Conservation (phyloP, 2,329 filamentous ascomycete species). For the Clarireedia paspali region DNA sequence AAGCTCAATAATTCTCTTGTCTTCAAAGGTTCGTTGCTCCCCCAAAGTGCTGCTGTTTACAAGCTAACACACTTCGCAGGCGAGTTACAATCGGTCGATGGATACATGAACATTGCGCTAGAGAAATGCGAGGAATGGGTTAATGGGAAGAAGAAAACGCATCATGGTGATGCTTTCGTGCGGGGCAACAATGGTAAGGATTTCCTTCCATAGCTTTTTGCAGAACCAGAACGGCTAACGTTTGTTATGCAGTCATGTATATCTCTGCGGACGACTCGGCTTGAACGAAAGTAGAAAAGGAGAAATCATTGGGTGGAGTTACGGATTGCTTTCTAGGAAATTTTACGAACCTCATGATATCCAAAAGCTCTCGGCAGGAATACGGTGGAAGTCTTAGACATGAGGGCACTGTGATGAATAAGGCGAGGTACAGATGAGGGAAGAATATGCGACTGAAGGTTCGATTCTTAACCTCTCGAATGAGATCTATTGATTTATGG, state of each 20-base stretch:
- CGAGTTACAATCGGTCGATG: conserved; percentile 92
- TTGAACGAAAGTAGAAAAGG: conserved; percentile 1
- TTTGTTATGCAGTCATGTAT: conserved; percentile 26
- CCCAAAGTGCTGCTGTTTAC: conserved; percentile 6
- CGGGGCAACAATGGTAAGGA: conserved; percentile 84
- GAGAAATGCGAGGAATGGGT: conserved; percentile 93
- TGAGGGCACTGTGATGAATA: neutral
- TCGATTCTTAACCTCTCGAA: too few relatives aligned
- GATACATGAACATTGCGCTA: conserved; percentile 99
- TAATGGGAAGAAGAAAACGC: conserved; percentile 72
- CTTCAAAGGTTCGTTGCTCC: conserved; percentile 67
- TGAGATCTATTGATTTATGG: neutral
- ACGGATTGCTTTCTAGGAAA: conserved; percentile 7
- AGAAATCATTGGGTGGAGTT: conserved; percentile 8
- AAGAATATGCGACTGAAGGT: neutral
- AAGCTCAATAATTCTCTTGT: conserved; percentile 98
- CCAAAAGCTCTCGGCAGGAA: conserved; percentile 1
- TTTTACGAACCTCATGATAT: conserved; percentile 15
- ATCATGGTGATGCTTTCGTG: conserved; percentile 91
- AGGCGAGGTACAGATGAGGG: neutral
- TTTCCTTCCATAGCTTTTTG: neutral
- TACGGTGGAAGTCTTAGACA: neutral
- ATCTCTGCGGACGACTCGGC: conserved; percentile 27
- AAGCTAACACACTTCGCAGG: conserved; percentile 43
- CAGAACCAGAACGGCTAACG: neutral